Conservation (phyloP, 805 yeast genomes). For the Saccharomycopsis amapae region DNA sequence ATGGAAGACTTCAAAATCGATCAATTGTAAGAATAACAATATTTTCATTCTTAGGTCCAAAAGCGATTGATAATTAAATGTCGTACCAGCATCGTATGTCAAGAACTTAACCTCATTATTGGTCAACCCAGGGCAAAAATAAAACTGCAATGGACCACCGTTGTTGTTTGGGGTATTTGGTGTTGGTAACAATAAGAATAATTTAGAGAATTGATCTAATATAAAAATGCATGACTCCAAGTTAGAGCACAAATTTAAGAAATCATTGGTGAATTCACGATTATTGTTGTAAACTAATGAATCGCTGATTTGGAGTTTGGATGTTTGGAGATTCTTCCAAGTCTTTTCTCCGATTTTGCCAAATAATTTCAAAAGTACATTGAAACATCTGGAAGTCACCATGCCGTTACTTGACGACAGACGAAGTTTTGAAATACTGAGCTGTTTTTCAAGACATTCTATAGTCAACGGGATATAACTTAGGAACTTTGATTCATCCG, state of each 20-base stretch:
- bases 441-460: slow-evolving; percentile 32
- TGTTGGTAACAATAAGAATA: slow-evolving; percentile 50
- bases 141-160: slow-evolving; percentile 37
- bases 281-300: slow-evolving; percentile 8
- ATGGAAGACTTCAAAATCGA: slow-evolving; percentile 29
- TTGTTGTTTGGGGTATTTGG: slow-evolving; percentile 28
- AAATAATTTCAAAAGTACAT: slow-evolving; percentile 51
- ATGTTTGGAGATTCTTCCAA: neutral
- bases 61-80: slow-evolving; percentile 45
- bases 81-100: slow-evolving; percentile 61
- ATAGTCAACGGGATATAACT: slow-evolving; percentile 42
- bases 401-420: neutral
- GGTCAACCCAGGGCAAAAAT: slow-evolving; percentile 59
- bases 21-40: slow-evolving; percentile 32
- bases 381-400: slow-evolving; percentile 46
- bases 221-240: slow-evolving; percentile 40
- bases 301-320: neutral
- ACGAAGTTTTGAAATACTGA: neutral
- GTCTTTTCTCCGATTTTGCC: slow-evolving; percentile 19
- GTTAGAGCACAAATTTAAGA: slow-evolving; percentile 5
- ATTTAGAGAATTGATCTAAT: slow-evolving; percentile 41
- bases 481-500: slow-evolving; percentile 26
- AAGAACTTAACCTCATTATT: slow-evolving; percentile 51
- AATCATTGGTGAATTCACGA: slow-evolving; percentile 10
- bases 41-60: slow-evolving; percentile 35